Conservation (phyloP, 306 rosid species). For the Morella rubra region DNA sequence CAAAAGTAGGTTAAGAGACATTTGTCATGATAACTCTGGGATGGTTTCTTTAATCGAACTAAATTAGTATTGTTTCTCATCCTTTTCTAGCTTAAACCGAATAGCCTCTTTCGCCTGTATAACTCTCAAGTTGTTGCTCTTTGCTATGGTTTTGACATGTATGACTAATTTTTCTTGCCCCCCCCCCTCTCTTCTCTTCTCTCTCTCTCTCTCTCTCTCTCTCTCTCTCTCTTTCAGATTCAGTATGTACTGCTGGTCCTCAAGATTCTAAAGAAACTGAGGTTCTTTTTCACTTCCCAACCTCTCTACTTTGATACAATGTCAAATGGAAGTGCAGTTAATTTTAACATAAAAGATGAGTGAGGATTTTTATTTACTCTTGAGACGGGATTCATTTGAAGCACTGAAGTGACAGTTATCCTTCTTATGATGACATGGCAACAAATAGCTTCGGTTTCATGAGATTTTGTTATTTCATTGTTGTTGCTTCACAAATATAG, state of each 20-base stretch:
- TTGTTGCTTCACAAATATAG: not conserved
- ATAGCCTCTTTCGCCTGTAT: not conserved
- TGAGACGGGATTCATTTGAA: not conserved
- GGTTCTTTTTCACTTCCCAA: conserved; percentile 12
- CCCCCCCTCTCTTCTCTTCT: too few species aligned
- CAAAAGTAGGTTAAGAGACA: too few species aligned
- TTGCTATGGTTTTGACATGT: not conserved
- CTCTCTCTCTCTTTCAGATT: conserved; percentile 40
- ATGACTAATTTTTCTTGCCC: not conserved
- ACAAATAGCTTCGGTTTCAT: not conserved
- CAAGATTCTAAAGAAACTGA: conserved; percentile 6
- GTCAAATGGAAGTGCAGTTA: not conserved
- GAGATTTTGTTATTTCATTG: not conserved
- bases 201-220: too few species aligned
- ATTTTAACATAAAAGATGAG: not conserved
- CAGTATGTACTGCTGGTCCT: conserved; percentile 9
- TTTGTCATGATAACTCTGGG: too few species aligned
- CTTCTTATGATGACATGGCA: not conserved
- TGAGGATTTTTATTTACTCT: too few species aligned
- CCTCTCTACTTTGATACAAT: conserved; percentile 1
- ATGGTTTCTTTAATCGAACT: not conserved
- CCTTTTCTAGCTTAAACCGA: not conserved
- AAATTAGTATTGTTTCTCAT: not conserved
- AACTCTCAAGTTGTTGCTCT: not conserved
- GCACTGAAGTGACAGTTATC: conserved; percentile 3